Conservation (phyloP, 1,284 basidiomycete species). For the Uromyces viciae-fabae region DNA sequence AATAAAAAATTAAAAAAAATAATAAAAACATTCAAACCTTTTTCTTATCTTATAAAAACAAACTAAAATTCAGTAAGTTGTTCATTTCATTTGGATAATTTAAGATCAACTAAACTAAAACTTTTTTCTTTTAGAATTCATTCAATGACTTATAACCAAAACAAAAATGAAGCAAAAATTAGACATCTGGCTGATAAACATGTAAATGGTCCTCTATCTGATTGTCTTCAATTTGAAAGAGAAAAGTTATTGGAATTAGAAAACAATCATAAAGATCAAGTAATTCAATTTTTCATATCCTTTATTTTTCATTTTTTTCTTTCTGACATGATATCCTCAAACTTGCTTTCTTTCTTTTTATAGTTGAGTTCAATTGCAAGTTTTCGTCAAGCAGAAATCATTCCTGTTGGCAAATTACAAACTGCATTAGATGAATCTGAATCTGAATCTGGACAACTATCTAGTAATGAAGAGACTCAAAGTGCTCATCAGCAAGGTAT, state of each 20-base stretch:
- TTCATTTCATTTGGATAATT: no score
- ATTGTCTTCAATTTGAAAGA: background rate
- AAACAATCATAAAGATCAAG: constrained; percentile 3
- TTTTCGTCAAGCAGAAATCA: constrained; percentile 16
- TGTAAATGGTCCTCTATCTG: background rate
- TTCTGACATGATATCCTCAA: background rate
- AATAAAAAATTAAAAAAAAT: no score
- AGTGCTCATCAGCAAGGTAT: background rate
- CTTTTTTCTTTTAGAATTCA: no score
- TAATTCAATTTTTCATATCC: background rate
- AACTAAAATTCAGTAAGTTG: no score
- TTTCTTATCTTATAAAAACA: no score
- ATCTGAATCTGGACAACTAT: constrained; percentile 2
- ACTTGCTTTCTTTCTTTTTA: background rate
- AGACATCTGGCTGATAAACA: background rate
- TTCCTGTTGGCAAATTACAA: constrained; percentile 15
- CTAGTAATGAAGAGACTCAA: background rate
- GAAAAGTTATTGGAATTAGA: constrained; percentile 1
- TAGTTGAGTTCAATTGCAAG: background rate
- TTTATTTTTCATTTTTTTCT: background rate
- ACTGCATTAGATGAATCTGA: constrained; percentile 21
- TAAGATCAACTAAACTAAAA: no score
- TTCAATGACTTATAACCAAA: no score
- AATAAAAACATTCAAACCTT: no score
- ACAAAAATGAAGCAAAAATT: background rate